phyloP scores from a whole-genome alignment of 2,329 filamentous ascomycete species.

The Sclerotinia nivalis region DNA sequence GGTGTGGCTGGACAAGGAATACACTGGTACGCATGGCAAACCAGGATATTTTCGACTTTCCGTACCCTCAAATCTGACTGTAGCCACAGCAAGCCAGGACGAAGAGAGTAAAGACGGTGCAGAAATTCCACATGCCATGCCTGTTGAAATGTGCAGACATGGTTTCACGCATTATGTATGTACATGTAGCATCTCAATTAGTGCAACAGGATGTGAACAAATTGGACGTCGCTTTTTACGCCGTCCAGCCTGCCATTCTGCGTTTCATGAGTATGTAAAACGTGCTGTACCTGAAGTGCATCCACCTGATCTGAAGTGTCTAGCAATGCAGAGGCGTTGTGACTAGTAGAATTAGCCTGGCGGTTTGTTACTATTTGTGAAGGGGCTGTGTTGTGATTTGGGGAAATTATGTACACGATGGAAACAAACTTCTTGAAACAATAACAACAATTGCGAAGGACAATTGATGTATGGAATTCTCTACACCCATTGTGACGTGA shows the following conservation, averaged over 20 bases:
- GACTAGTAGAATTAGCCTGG: neutral
- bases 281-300: constrained; percentile 20
- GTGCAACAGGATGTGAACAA: neutral
- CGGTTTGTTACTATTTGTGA: constrained; percentile 22
- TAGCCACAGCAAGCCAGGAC: constrained; percentile 2
- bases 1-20: constrained; percentile 9
- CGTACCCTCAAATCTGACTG: constrained; percentile 17
- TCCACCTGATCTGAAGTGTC: constrained; percentile 7
- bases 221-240: neutral
- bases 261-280: constrained; percentile 23
- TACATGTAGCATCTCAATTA: neutral
- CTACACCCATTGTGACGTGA: neutral
- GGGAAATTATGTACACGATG: constrained; percentile 9
- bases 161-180: neutral
- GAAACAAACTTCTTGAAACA: neutral
- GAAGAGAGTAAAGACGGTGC: neutral
- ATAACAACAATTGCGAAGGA: neutral
- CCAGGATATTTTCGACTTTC: constrained; percentile 10
- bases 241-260: neutral
- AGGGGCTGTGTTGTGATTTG: constrained; percentile 18
- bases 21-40: constrained; percentile 21
- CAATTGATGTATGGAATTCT: neutral
- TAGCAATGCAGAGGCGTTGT: constrained; percentile 11
- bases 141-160: constrained; percentile 7
- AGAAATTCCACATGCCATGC: constrained; percentile 14